Conservation (phyloP, 1,139 yeast species). For the Diutina mesorugosa region DNA sequence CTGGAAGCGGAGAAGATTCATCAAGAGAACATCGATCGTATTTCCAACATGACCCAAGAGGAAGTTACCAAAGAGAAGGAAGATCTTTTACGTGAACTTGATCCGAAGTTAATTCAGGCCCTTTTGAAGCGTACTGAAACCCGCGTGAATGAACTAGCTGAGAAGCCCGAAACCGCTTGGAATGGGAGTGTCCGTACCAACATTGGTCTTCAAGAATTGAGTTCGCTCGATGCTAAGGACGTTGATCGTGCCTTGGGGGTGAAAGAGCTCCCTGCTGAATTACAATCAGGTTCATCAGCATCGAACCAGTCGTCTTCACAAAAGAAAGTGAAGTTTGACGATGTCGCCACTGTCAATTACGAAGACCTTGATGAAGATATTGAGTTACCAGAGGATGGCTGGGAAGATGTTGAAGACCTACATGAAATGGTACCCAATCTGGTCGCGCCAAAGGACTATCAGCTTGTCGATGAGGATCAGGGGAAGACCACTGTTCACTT, state of each 20-base stretch:
- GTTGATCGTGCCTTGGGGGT: not conserved
- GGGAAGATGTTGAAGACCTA: slow-evolving; percentile 5
- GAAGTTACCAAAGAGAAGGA: slow-evolving; percentile 55
- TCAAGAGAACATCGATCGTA: slow-evolving; percentile 53
- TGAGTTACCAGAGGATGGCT: slow-evolving; percentile 6
- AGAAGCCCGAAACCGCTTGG: not conserved
- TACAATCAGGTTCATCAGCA: not conserved
- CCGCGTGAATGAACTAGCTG: slow-evolving; percentile 7
- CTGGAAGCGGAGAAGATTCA: slow-evolving; percentile 66
- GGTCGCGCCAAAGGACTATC: slow-evolving; percentile 33
- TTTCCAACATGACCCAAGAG: slow-evolving; percentile 51
- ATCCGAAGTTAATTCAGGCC: slow-evolving; percentile 55
- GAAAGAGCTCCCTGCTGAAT: not conserved
- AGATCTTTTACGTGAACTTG: slow-evolving; percentile 53
- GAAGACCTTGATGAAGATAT: slow-evolving; percentile 18
- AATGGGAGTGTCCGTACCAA: not conserved
- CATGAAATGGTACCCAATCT: slow-evolving; percentile 9
- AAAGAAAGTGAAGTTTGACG: slow-evolving; percentile 13
- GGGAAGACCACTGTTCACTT: slow-evolving; percentile 45
- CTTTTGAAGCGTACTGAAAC: slow-evolving; percentile 31
- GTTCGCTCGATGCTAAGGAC: not conserved
- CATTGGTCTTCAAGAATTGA: not conserved
- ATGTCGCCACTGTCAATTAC: slow-evolving; percentile 27
- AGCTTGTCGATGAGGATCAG: slow-evolving; percentile 17
- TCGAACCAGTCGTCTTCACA: not conserved